These are phyloP conservation scores for Parathielavia appendiculata DNA, from an alignment of 495 filamentous ascomycete species.

Conservation along the genomic window DNA sequence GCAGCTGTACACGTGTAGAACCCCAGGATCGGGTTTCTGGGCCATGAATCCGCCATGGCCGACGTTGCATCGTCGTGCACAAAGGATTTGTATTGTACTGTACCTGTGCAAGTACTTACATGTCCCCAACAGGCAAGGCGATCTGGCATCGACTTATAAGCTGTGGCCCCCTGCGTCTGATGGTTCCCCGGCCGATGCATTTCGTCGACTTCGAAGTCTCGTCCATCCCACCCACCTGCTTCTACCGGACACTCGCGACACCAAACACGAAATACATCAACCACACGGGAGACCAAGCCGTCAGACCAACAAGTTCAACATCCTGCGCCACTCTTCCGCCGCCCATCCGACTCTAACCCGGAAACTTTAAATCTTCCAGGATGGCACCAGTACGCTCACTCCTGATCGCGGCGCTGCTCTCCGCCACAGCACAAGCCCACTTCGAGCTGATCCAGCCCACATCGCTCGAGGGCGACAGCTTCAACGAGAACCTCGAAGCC, in stretches of 20 bases:
- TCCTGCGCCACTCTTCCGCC: no score
- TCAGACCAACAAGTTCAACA: no score
- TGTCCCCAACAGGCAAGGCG: not conserved
- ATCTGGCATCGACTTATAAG: not conserved
- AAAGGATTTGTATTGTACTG: no score
- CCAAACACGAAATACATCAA: no score
- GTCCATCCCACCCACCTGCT: not conserved
- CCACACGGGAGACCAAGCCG: no score
- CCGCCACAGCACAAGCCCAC: slow-evolving; percentile 40
- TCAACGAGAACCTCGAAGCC: slow-evolving; percentile 41
- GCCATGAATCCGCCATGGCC: no score
- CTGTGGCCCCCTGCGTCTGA: not conserved
- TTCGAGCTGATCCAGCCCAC: slow-evolving; percentile 43
- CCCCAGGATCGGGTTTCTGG: no score
- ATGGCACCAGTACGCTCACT: slow-evolving; percentile 30
- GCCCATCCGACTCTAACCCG: not conserved
- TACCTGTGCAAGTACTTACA: no score
- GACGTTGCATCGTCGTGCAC: no score
- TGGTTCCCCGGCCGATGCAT: not conserved
- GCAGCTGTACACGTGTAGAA: no score
- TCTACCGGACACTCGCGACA: no score
- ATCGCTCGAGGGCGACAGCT: slow-evolving; percentile 35
- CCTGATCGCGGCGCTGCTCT: slow-evolving; percentile 27
- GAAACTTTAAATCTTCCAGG: not conserved
- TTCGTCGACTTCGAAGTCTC: not conserved